phyloP scores from a whole-genome alignment of 2,329 filamentous ascomycete genomes.

The Blastomyces parvus region DNA sequence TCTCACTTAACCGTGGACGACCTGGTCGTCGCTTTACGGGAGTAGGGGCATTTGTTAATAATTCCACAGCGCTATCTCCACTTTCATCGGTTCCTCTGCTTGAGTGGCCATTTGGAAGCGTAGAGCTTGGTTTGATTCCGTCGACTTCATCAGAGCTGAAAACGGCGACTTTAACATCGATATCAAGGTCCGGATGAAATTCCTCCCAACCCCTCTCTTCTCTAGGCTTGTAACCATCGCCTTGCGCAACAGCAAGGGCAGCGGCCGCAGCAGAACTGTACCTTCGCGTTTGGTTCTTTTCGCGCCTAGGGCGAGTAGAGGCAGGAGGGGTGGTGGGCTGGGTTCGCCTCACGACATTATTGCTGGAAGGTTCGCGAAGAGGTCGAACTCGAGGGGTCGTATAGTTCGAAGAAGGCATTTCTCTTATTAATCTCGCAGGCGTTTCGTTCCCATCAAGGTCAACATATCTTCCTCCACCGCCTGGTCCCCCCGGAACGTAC shows the following conservation, averaged over 20 bases:
- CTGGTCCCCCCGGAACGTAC: slow-evolving; percentile 79
- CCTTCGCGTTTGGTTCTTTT: slow-evolving; percentile 43
- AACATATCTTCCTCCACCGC: slow-evolving; percentile 74
- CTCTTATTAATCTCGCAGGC: slow-evolving; percentile 40
- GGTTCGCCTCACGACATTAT: slow-evolving; percentile 20
- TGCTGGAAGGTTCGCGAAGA: slow-evolving; percentile 44
- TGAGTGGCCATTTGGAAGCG: slow-evolving; percentile 21
- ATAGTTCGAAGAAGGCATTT: slow-evolving; percentile 40
- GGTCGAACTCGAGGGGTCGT: slow-evolving; percentile 44
- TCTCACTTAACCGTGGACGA: slow-evolving; percentile 52
- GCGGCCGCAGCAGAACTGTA: slow-evolving; percentile 78
- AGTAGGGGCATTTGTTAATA: slow-evolving; percentile 28
- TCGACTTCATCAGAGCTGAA: slow-evolving; percentile 80
- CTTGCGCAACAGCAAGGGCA: slow-evolving; percentile 79
- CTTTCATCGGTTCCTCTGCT: slow-evolving; percentile 15
- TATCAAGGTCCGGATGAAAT: slow-evolving; percentile 90
- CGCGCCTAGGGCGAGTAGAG: slow-evolving; percentile 33
- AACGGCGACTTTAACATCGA: slow-evolving; percentile 68
- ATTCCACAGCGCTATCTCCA: slow-evolving; percentile 33
- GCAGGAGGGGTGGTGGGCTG: slow-evolving; percentile 26
- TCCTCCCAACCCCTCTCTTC: slow-evolving; percentile 97
- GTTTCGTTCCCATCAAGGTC: slow-evolving; percentile 59
- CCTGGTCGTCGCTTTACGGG: slow-evolving; percentile 49
- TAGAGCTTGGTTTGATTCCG: slow-evolving; percentile 47
- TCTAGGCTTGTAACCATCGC: slow-evolving; percentile 91